Base-by-base conservation (phyloP, 768 basidiomycete genomes). In the Boletus rubroflammeus region DNA sequence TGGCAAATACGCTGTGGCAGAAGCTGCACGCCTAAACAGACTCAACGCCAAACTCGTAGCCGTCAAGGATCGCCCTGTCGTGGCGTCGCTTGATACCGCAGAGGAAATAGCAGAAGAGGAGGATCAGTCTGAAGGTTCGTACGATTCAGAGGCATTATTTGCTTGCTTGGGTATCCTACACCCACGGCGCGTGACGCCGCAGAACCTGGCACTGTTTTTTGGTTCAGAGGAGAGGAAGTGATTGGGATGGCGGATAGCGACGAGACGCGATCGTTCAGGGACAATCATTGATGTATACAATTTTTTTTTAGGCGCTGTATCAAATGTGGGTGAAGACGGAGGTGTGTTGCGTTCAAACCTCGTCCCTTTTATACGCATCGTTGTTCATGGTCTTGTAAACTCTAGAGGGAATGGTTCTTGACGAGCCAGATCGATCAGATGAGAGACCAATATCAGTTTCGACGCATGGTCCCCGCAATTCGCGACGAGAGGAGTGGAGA, bases 401-500 rank as follows among this genome's bases (percentile, higher is more conserved):
- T 50, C 10, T 59, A 76, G 84, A 81, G 56, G 70, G 73, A 5
- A 86, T 85, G 83, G 73, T 75, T 49, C 64, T 85, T 39, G 86
- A 90, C 47, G 62, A 55, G 42, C 54, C 60, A 4, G 58, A 44
- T 36, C 53, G 41, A 48, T 45, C 65, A n/a, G 51, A 69, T 25
- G 69, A 70, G 43, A 60, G 62, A 53, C 48, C 72, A 5, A 67
- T 67, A 46, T 68, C 66, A 21, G 77, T 93, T 57, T 93, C 92
- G 9, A 95, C 93, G 3, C 90, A 93, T 62, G 93, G 92, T 13
- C 80, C 85, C 3, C 82, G 91, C 31, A 75, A 78, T 47, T 88
- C 89, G 45, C 76, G 93, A 55, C 78, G 89, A 58, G 92, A 93
- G 67, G 77, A 83, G 59, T 95, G 93, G 93, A 76, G 91, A 66